Evolutionary conservation across 164 flowering plant species (phyloP), one percentile per base, ranked within the genome.

Genomic region (Kingdonia uniflora): DNA sequence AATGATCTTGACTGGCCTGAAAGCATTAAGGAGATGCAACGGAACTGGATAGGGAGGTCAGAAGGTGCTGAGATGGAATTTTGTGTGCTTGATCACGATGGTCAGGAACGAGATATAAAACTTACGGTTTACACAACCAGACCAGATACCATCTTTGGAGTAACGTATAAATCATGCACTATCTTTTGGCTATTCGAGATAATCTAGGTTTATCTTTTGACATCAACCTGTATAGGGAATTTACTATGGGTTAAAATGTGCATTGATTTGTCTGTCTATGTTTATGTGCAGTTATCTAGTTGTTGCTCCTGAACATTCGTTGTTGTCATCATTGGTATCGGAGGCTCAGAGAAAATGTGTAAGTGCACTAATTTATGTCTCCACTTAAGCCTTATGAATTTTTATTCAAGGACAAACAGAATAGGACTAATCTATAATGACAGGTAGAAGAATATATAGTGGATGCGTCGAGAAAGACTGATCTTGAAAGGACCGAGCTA

Each of bases 1-100:
- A 82, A 85, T 65, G 88, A 78, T 26, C 96, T 92, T 62, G 88
- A 92, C 49, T 92, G 98, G 98, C 98, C 98, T 60, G 98, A 92
- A 64, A 92, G 91, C 68, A 62, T 92, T 6, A 92, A 92, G 63
- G 96, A 92, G 68, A 87, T 92, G 96, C 98, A 92, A 60, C 70
- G 95, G 64, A 87, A 92, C 64, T 92, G 98, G 98, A 92, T 92
- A 60, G 98, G 98, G 55, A 80, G 79, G 64, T 92, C 96, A 52
- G 94, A 84, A 66, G 98, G 98, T 40, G 96, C 95, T 46, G 98
- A 92, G 60, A 29, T 92, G 72, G 79, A 82, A 2, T 92, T 92
- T 58, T 24, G 21, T 62, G 70, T 80, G 50, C 79, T 85, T 64
- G 76, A 75, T 51, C 24, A 22, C 51, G 67, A 80, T 56, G 88